These are phyloP conservation scores for Planoprotostelium fungivorum DNA, from an alignment of 78 protist species.

Conservation along the genomic window DNA sequence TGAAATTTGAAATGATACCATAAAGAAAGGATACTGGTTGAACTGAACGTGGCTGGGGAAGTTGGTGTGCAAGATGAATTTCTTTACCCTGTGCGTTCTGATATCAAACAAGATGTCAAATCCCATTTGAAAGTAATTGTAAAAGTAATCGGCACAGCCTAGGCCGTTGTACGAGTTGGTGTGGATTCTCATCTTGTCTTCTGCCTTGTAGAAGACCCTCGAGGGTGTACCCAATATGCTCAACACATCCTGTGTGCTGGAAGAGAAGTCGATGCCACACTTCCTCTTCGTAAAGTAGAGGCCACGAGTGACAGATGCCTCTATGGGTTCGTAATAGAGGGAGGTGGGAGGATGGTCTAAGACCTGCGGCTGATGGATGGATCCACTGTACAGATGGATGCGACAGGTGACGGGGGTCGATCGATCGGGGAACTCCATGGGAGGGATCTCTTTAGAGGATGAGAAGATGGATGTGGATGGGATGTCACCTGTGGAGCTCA, in stretches of 20 bases:
- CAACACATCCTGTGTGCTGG: slow-evolving; percentile 57
- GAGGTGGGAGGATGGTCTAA: neutral
- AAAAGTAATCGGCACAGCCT: slow-evolving; percentile 74
- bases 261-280: slow-evolving; percentile 29
- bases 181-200: slow-evolving; percentile 65
- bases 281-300: slow-evolving; percentile 37
- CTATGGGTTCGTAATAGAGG: neutral
- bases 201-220: slow-evolving; percentile 60
- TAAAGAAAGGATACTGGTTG: slow-evolving; percentile 38
- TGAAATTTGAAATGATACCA: neutral
- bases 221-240: slow-evolving; percentile 63
- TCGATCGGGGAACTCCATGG: slow-evolving; percentile 74
- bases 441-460: slow-evolving; percentile 21
- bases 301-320: slow-evolving; percentile 28
- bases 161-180: slow-evolving; percentile 27
- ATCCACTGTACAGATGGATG: slow-evolving; percentile 44
- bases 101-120: slow-evolving; percentile 82
- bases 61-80: slow-evolving; percentile 82
- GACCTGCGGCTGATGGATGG: slow-evolving; percentile 5
- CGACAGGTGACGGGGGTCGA: slow-evolving; percentile 59
- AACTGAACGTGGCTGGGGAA: slow-evolving; percentile 79
- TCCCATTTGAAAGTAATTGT: slow-evolving; percentile 83
- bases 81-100: slow-evolving; percentile 63
- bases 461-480: neutral
- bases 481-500: slow-evolving; percentile 1